A percentile compares a stretch with the other conserved stretches of the same genome.
phyloP scores from a whole-genome alignment of 1,284 basidiomycete genomes.

The Sanghuangporus baumii region DNA sequence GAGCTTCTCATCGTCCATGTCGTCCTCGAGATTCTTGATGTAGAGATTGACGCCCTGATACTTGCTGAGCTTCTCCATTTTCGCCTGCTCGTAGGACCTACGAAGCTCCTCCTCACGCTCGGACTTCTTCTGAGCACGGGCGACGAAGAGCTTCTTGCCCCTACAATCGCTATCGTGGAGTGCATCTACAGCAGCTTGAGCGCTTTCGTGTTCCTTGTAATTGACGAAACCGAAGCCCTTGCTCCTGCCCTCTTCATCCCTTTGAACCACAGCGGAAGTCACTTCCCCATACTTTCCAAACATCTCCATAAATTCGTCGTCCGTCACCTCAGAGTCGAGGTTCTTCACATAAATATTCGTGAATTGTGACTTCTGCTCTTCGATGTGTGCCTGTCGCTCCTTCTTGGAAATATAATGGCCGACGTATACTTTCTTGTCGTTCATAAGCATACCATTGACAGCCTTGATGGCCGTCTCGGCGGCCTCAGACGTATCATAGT shows the following conservation, averaged over 20 bases:
- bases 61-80: conserved; percentile 97
- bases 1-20: conserved; percentile 93
- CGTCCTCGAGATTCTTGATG: conserved; percentile 97
- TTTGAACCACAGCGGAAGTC: conserved; percentile 82
- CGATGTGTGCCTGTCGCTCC: conserved; percentile 97
- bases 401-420: conserved; percentile 97
- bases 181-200: conserved; percentile 83
- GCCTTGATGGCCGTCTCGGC: conserved; percentile 96
- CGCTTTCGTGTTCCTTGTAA: conserved; percentile 90
- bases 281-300: conserved; percentile 82
- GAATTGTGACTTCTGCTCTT: conserved; percentile 95
- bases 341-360: conserved; percentile 99
- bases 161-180: conserved; percentile 87
- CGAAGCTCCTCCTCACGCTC: conserved; percentile 98
- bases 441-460: conserved; percentile 98
- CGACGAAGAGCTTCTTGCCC: conserved; percentile 92
- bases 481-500: conserved; percentile 97
- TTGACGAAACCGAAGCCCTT: conserved; percentile 99
- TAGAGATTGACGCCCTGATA: conserved; percentile 99
- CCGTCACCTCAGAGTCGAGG: conserved; percentile 78
- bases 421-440: conserved; percentile 99
- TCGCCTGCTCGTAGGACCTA: conserved; percentile 90
- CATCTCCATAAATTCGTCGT: conserved; percentile 85
- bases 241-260: conserved; percentile 85
- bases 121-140: conserved; percentile 97